Base-by-base conservation (phyloP, 108 stramenopile species). In the Conticribra guillardii region DNA sequence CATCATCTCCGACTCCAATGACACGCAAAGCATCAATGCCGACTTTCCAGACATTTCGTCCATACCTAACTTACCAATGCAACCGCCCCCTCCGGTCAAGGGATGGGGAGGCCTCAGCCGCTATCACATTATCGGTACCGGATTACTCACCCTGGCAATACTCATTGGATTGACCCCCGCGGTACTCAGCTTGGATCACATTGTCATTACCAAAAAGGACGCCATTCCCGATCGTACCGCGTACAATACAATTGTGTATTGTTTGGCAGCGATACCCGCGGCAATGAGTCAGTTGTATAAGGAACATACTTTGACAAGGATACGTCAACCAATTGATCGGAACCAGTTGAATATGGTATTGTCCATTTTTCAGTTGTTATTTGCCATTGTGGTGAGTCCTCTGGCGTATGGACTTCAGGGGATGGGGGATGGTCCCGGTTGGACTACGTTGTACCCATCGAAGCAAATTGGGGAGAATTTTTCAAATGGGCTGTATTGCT, bases 261-360 rank as follows among this genome's bases (percentile, higher is more conserved):
- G 87, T 27, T 54, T 82, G 1, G 79, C 75, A 30, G 82, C 84
- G 51, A 75, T 94, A 29, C 89, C 90, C 14, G 87, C 87, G 18
- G 89, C 89, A 18, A 82, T 87, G 31, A 89, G 90, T 44, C 90
- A 91, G 64, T 72, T 92, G 21, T 92, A 92, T 83, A 94, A 94
- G 60, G 93, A 94, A 51, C 84, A 87, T 18, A 72, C 85, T 11
- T 78, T 94, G 47, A 77, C 84, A 23, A 76, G 80, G 53, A 75
- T 89, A 69, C 85, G 85, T 33, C 90, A 92, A 68, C 93, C 93
- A 1, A 89, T 94, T 31, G 82, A 90, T 57, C 64, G 84, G 2
- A 85, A 86, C 67, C 58, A 85, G 56, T 71, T 94, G 55, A 92
- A 94, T 59, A 64, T 89, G 34, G 55, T 94, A 3, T 52, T 94